Evolutionary conservation across 2,329 filamentous ascomycete genomes (phyloP).

Genomic region (Colletotrichum caudatum): DNA sequence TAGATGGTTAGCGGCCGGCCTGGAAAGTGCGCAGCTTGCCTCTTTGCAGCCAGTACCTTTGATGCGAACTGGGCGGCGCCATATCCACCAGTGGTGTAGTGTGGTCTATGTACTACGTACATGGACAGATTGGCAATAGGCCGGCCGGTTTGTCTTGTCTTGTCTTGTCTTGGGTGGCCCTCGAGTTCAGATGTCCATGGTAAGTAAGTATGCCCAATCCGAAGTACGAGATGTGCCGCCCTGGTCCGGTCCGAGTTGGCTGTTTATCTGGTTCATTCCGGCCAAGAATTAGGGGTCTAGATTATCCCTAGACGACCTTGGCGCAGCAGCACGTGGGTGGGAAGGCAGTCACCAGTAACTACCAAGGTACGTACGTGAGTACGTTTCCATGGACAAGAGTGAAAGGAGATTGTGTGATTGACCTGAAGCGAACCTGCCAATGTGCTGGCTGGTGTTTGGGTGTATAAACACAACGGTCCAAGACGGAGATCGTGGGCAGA

Average conservation of each 20-base stretch:
- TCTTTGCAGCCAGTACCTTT: conserved; percentile 30
- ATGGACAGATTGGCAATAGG: too few species aligned
- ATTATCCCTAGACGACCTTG: not conserved
- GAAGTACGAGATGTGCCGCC: not conserved
- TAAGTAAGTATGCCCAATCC: conserved; percentile 10
- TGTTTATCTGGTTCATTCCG: not conserved
- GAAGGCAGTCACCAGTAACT: not conserved
- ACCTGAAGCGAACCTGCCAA: not conserved
- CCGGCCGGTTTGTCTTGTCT: not conserved
- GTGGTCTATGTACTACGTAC: too few species aligned
- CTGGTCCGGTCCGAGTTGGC: not conserved
- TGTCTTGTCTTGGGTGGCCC: not conserved
- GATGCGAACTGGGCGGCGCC: conserved; percentile 1
- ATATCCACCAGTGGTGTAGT: conserved; percentile 1
- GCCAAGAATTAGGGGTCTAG: conserved; percentile 22
- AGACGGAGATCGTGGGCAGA: conserved; percentile 28
- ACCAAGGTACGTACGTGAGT: too few species aligned
- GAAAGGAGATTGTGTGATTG: not conserved
- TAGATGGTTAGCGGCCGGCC: conserved; percentile 31
- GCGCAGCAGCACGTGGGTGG: conserved; percentile 19
- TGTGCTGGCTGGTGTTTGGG: conserved; percentile 3
- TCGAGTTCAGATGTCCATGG: conserved; percentile 22
- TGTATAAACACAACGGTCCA: not conserved
- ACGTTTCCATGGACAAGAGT: not conserved
- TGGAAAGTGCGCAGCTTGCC: conserved; percentile 33